A percentile compares a stretch with the other conserved stretches of the same genome.
These are phyloP conservation scores for Tulasnella sp. DNA, from an alignment of 768 basidiomycete species.

Conservation along the genomic window DNA sequence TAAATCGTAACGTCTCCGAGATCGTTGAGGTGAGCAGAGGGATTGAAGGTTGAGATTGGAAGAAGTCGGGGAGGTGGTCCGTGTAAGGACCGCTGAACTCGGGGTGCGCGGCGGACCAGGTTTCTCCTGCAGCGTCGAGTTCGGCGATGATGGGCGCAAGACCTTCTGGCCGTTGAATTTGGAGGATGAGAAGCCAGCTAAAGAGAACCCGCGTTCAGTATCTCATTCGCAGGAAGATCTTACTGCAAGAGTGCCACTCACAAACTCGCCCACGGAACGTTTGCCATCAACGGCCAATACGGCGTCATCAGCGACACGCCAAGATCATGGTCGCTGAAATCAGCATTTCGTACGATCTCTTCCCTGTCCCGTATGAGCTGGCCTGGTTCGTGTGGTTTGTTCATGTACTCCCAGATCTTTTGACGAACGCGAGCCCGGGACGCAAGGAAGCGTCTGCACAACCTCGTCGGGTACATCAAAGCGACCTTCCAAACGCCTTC, in stretches of 20 bases:
- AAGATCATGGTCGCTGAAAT: background rate
- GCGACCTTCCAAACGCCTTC: background rate
- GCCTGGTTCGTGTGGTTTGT: background rate
- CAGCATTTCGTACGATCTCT: background rate
- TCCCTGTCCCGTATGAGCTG: background rate
- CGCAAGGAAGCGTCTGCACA: background rate
- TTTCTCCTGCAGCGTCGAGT: background rate
- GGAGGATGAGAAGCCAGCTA: background rate
- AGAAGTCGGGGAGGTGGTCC: background rate
- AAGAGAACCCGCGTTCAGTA: background rate
- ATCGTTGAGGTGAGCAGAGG: conserved; percentile 1
- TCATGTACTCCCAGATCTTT: background rate
- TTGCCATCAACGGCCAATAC: conserved; percentile 8
- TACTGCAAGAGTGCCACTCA: background rate
- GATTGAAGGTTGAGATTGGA: background rate
- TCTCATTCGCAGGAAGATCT: background rate
- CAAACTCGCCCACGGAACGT: background rate
- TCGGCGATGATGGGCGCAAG: background rate
- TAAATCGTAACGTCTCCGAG: conserved; percentile 5
- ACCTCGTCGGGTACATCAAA: background rate
- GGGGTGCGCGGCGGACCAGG: background rate
- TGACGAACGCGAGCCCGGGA: background rate
- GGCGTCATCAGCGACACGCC: background rate
- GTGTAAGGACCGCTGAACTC: background rate
- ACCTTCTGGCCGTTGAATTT: conserved; percentile 6